Evolutionary conservation across 345 rosid species (phyloP).

Genomic region (Eucalyptus brandiana): DNA sequence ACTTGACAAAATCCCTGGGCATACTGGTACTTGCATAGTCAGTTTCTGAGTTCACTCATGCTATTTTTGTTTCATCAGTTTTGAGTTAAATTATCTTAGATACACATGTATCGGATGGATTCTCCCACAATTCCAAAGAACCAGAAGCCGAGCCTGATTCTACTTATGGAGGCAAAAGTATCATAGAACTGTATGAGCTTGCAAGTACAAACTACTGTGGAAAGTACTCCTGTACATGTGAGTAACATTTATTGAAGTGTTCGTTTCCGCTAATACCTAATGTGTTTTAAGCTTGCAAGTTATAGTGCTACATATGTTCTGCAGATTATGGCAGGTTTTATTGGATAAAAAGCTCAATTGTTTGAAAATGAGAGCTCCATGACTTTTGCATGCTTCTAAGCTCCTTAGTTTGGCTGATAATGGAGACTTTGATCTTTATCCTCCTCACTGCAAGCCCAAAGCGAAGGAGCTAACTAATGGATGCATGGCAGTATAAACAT

Average conservation of each 20-base stretch:
- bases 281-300: neutral
- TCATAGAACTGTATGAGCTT: neutral
- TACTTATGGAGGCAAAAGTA: neutral
- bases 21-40: neutral
- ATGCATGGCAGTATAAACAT: conserved; percentile 32
- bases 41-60: neutral
- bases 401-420: conserved; percentile 36
- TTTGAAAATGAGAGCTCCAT: conserved; percentile 34
- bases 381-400: conserved; percentile 35
- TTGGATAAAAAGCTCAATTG: conserved; percentile 30
- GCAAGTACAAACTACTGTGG: neutral
- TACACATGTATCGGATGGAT: neutral
- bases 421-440: conserved; percentile 37
- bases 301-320: neutral
- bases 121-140: neutral
- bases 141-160: neutral
- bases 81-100: neutral
- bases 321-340: conserved; percentile 5
- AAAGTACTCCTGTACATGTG: neutral
- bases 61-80: neutral
- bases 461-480: conserved; percentile 39
- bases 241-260: neutral
- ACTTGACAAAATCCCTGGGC: neutral
- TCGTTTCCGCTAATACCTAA: neutral
- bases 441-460: conserved; percentile 20